Evolutionary conservation across 2,329 filamentous ascomycete species (phyloP).

Genomic region (Xylaria sp.): DNA sequence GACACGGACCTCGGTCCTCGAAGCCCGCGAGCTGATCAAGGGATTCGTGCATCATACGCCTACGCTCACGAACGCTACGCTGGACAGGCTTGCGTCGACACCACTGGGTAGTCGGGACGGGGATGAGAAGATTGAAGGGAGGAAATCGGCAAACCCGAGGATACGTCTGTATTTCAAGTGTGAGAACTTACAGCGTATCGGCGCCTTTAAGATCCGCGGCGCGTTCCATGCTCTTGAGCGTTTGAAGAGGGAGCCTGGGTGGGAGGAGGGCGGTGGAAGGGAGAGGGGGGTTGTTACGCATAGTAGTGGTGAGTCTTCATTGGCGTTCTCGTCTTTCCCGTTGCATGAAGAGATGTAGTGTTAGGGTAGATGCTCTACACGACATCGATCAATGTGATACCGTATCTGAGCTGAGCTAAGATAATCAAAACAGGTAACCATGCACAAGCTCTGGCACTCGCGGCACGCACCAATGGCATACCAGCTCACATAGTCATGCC

Average conservation of each 20-base stretch:
- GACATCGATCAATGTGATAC: not conserved
- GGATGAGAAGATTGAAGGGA: conserved; percentile 41
- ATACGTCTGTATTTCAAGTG: conserved; percentile 92
- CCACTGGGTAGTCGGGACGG: conserved; percentile 55
- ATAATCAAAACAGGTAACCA: conserved; percentile 76
- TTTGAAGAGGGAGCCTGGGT: conserved; percentile 70
- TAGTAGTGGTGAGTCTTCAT: conserved; percentile 73
- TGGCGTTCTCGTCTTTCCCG: conserved; percentile 12
- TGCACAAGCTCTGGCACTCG: conserved; percentile 89
- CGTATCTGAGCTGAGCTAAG: not conserved
- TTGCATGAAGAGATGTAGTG: not conserved
- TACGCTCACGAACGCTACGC: conserved; percentile 79
- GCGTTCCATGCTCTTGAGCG: conserved; percentile 86
- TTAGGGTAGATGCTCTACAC: not conserved
- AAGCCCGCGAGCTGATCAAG: conserved; percentile 78
- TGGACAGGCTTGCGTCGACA: conserved; percentile 78
- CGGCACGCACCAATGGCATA: conserved; percentile 76
- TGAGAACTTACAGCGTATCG: conserved; percentile 90
- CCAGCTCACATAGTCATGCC: conserved; percentile 95
- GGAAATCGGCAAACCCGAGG: conserved; percentile 68
- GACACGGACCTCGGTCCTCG: conserved; percentile 75
- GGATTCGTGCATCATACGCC: conserved; percentile 84
- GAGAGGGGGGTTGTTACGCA: conserved; percentile 85
- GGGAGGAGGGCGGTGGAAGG: conserved; percentile 67
- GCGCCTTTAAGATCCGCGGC: conserved; percentile 91